Evolutionary conservation across 1,284 basidiomycete species (phyloP), one percentile per base, ranked within the genome.

Genomic region (Albatrellus sp.): DNA sequence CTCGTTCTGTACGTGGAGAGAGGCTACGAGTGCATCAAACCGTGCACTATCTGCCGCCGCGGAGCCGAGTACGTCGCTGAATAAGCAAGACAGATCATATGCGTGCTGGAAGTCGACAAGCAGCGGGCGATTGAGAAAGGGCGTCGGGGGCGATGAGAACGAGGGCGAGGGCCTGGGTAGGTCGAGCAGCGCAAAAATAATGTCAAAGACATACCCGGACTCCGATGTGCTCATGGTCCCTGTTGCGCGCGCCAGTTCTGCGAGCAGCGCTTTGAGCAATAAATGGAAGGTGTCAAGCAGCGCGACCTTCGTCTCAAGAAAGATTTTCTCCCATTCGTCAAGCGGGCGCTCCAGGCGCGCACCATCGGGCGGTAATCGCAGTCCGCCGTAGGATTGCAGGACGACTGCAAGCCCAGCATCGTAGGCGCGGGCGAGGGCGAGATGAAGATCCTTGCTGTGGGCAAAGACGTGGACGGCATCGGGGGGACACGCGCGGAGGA

Each of bases 251-350:
- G 60, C 56, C 10, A 58, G 46, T 46, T 72, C 70, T 11, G 64
- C 62, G 13, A 83, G 55, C 38, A 80, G 61, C 2, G 65, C 60
- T 24, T 63, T 62, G 35, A 83, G 51, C 36, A 82, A 55, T 41
- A 75, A 55, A 51, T 85, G 80, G 57, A 83, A 80, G 11, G 68
- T 57, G 51, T 86, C 82, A 19, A 87, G 58, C 14, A 86, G 60
- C n/a, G 74, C 70, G 5, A 80, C 74, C 61, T 86, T 86, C 6
- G 78, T 78, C 46, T 78, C 72, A 3, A 85, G 63, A 70, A 76
- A 80, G 38, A 81, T 67, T 16, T 63, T 65, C 50, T 81, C 75
- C 80, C 80, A 84, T 40, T 81, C 71, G 52, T 78, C 76, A 13
- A 69, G 58, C 11, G 64, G 59, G 42, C 62, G 61, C 33, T 58